Base-by-base conservation (phyloP, 2,329 filamentous ascomycete species). In the Fusarium mangiferae region DNA sequence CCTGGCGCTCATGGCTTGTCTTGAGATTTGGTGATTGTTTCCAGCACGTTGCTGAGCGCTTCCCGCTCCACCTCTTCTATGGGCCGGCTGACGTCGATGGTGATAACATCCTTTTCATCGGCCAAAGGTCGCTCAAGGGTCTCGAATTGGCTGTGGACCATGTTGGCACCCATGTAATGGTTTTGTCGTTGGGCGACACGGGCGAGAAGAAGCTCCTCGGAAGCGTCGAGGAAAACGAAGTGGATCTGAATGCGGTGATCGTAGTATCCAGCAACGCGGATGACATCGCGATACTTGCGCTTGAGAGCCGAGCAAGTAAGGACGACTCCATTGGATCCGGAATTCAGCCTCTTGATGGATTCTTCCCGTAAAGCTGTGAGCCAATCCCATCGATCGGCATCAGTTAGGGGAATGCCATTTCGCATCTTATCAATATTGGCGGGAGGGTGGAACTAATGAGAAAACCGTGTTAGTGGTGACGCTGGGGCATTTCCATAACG, bases 311-410 rank as follows among this genome's bases (percentile, higher is more conserved):
- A 98, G 88, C 96, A 99, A 60, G 96, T 98, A 69, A 99, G 89
- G 56, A 99, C 94, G n/a, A 98, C 96, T 55, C 94, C 92, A 36
- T 88, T 84, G 24, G 89, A 87, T 42, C 91, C 90, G 55, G 82
- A 83, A 62, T 86, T 84, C 68, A 93, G 85, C 57, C 85, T 85
- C 60, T 84, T 83, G 62, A 91, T 85, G 12, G 90, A 90, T 78
- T 91, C 92, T 74, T 94, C 89, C 72, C 94, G 93, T 20, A 96
- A 88, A 18, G 87, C 87, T 52, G 92, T 94, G 73, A 99, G 91
- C 96, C 96, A 99, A 85, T 98, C 96, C 96, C 96, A 98, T 73
- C 96, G 93, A 84, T 99, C 96, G 68, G 91, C 92, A 80, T 99
- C 96, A 63, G 93, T 97, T 41, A 99, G 88, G 6, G 96, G 95